A percentile compares a stretch with the other conserved stretches of the same genome.
These are phyloP conservation scores for Xylaria grammica DNA, from an alignment of 495 filamentous ascomycete genomes.

Conservation along the genomic window DNA sequence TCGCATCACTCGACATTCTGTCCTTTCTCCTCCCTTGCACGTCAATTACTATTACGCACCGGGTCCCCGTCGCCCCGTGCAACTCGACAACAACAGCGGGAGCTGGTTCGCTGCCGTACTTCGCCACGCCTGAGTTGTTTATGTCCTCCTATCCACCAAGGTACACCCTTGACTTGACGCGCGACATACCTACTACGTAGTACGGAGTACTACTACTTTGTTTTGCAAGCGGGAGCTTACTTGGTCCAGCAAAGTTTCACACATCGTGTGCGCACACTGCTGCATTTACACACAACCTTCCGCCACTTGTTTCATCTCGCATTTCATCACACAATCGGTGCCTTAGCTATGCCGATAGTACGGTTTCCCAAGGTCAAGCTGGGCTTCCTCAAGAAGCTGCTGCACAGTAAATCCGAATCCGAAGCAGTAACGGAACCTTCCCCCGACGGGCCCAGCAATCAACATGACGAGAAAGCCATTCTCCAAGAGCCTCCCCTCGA, in stretches of 20 bases:
- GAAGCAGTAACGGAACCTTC: background rate
- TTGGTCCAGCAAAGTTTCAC: background rate
- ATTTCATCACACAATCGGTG: background rate
- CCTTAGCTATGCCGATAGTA: constrained; percentile 24
- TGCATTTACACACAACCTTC: background rate
- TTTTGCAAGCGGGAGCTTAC: background rate
- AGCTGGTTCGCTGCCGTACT: background rate
- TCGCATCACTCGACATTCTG: constrained; percentile 6
- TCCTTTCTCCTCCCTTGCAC: background rate
- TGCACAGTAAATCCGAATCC: constrained; percentile 13
- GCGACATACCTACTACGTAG: background rate
- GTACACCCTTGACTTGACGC: background rate
- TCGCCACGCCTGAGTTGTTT: background rate
- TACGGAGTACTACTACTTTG: background rate
- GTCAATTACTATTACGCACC: no score
- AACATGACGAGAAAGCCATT: constrained; percentile 20
- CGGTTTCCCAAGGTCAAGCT: constrained; percentile 30
- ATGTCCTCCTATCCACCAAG: background rate
- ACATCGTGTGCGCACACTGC: background rate
- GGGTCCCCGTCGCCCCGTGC: no score
- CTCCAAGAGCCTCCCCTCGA: constrained; percentile 31
- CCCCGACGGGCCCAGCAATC: constrained; percentile 19
- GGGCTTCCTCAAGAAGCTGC: constrained; percentile 35
- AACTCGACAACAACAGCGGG: background rate
- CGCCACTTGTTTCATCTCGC: background rate